Evolutionary conservation across 306 rosid species (phyloP), one percentile per base, ranked within the genome.

Genomic region (Mimosa pudica): DNA sequence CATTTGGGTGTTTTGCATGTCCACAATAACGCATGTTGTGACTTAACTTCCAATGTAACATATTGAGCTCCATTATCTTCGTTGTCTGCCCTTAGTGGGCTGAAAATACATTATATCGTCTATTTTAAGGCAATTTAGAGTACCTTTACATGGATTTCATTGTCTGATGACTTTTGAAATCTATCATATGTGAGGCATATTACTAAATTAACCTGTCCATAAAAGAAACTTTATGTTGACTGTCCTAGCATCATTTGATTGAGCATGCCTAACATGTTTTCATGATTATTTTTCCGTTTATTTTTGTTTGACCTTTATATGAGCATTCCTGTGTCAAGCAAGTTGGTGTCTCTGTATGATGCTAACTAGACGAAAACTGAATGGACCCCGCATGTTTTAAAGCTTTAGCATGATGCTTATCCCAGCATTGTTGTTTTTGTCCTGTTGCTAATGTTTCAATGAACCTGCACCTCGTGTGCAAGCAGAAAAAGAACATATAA

Each of bases 181-280:
- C 80, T 90, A 80, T 62, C 88, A 89, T 81, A 85, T 86, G 57
- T 70, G 79, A 62, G 30, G 16, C 80, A 67, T 79, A 72, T 76
- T 84, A 81, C 79, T 74, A 38, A 79, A 55, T 62, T 88, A 52
- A 58, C 62, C 70, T 55, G 78, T 82, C 66, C 77, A 77, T 45
- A 69, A 87, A 12, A 79, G 88, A 77, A 65, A 77, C 89, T 90
- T 93, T 93, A 80, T 86, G 87, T 81, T 90, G 85, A 87, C 86
- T 82, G 83, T 76, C 88, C 74, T 76, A 54, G 71, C 90, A 86
- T 81, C 77, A 76, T 91, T 91, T 88, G 87, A 87, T 86, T 83
- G 81, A 84, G 92, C 92, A 89, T 90, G 97, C 89, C 65, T 84
- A 83, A 83, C 89, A 79, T 85, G 87, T 86, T 58, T 81, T 84